Base-by-base conservation (phyloP, 352 stramenopile genomes). In the Phytophthora quininea region DNA sequence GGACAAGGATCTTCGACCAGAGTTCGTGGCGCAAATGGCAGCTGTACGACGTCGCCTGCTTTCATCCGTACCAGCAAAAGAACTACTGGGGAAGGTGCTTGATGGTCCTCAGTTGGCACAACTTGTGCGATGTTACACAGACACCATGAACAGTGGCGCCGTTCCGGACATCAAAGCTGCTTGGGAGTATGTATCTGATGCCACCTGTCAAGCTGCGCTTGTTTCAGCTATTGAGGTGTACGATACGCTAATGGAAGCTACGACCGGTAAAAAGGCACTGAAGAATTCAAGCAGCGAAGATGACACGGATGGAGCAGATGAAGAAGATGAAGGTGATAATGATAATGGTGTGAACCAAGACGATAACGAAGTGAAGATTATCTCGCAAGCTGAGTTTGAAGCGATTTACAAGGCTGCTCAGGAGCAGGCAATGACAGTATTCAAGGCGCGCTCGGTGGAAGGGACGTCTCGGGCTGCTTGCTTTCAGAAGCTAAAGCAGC, bases 101-200 rank as follows among this genome's bases (percentile, higher is more conserved):
- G 73, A 92, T 54, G 88, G 86, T 7, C 58, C 60, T 10, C 84
- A 93, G 62, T 65, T 95, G 4, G 81, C 81, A 3, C 69, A 90
- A 32, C 65, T 95, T 37, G 83, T 76, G 14, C 69, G 62, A 19
- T 91, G 82, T 61, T 95, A 95, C 57, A 89, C 82, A 0, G 72
- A 85, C 12, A 93, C 86, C 4, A 89, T 95, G 77, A 95, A 89
- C 49, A 93, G 76, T 56, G 86, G 86, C 3, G 73, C 79, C 2
- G 72, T 95, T 4, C 86, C 88, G n/a, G 83, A 93, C 54, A 93
- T 95, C 35, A 92, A 91, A 55, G 84, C 86, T 37, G 88, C 86
- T 12, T 95, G 86, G 86, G 80, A 88, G 60, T 95, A 94, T 38
- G 88, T 95, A 12, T 86, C 81, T 3, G 86, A 95, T 54, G 86